Evolutionary conservation across 2,329 filamentous ascomycete genomes (phyloP).

Genomic region (Verticillium albo-atrum): DNA sequence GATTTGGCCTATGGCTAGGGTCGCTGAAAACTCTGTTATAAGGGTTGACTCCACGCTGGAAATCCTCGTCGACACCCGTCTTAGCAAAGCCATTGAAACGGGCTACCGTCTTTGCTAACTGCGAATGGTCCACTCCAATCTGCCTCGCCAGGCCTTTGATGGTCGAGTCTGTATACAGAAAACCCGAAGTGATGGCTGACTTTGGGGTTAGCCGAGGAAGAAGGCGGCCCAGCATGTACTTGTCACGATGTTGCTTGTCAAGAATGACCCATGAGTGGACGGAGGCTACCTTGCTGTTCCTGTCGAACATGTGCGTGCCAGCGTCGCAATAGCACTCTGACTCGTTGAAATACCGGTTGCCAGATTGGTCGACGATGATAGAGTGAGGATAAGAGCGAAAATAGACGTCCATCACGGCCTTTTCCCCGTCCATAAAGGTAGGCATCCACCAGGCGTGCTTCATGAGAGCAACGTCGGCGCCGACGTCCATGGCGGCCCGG

Average conservation of each 20-base stretch:
- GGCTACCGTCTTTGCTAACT: conserved; percentile 18
- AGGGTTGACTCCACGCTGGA: conserved; percentile 21
- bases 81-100: conserved; percentile 23
- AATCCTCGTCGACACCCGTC: conserved; percentile 25
- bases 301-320: conserved; percentile 17
- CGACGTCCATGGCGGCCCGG: background rate
- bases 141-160: conserved; percentile 19
- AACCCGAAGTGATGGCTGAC: conserved; percentile 14
- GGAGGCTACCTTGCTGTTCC: conserved; percentile 8
- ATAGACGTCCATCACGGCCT: conserved; percentile 6
- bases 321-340: conserved; percentile 22
- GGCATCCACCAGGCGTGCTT: conserved; percentile 29
- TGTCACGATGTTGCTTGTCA: conserved; percentile 23
- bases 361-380: conserved; percentile 27
- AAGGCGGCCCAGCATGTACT: conserved; percentile 17
- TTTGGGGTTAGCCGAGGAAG: conserved; percentile 14
- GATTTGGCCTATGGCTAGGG: conserved; percentile 20
- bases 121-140: conserved; percentile 15
- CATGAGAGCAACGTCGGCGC: conserved; percentile 24
- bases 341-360: conserved; percentile 29
- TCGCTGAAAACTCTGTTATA: conserved; percentile 28
- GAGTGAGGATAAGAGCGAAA: conserved; percentile 25
- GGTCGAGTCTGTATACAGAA: conserved; percentile 17
- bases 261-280: conserved; percentile 26
- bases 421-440: background rate